These are phyloP conservation scores for Ogataea hybrid DNA, from an alignment of 1,139 yeast genomes.

Conservation along the genomic window DNA sequence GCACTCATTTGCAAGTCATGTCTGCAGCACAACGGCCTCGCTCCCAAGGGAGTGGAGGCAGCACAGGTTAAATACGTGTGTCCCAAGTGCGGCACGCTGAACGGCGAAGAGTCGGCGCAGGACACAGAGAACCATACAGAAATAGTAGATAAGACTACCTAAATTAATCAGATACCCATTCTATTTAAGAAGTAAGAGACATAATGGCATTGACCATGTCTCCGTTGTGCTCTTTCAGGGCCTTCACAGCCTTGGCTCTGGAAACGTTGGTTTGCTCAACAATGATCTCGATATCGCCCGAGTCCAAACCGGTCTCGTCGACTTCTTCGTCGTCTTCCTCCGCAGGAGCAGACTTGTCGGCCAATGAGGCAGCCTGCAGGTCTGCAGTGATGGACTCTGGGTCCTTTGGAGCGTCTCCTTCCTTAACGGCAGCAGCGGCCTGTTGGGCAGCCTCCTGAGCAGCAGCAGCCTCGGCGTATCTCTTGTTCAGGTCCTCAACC, in stretches of 20 bases:
- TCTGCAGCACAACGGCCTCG: slow-evolving; percentile 73
- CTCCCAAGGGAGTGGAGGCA: slow-evolving; percentile 69
- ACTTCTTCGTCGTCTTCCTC: slow-evolving; percentile 64
- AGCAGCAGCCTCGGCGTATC: slow-evolving; percentile 72
- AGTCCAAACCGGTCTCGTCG: slow-evolving; percentile 77
- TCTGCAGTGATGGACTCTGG: slow-evolving; percentile 90
- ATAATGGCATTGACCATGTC: slow-evolving; percentile 96
- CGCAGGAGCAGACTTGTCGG: slow-evolving; percentile 37
- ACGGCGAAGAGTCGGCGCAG: slow-evolving; percentile 37
- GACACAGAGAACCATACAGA: slow-evolving; percentile 1
- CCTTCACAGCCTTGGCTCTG: slow-evolving; percentile 86
- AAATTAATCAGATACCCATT: slow-evolving; percentile 3
- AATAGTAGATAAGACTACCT: not conserved
- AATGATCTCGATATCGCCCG: slow-evolving; percentile 77
- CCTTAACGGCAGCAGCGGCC: slow-evolving; percentile 36
- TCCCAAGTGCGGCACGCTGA: slow-evolving; percentile 65
- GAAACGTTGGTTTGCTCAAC: slow-evolving; percentile 89
- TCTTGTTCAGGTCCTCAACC: slow-evolving; percentile 86
- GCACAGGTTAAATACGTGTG: slow-evolving; percentile 60
- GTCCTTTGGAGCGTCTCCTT: slow-evolving; percentile 43
- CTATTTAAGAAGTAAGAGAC: slow-evolving; percentile 56
- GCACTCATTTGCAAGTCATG: slow-evolving; percentile 75
- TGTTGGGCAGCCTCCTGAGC: slow-evolving; percentile 62
- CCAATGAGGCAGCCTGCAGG: slow-evolving; percentile 67
- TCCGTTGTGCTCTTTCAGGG: slow-evolving; percentile 84